Conservation (phyloP, 2,329 filamentous ascomycete genomes). For the Paraphaeosphaeria sporulosa region DNA sequence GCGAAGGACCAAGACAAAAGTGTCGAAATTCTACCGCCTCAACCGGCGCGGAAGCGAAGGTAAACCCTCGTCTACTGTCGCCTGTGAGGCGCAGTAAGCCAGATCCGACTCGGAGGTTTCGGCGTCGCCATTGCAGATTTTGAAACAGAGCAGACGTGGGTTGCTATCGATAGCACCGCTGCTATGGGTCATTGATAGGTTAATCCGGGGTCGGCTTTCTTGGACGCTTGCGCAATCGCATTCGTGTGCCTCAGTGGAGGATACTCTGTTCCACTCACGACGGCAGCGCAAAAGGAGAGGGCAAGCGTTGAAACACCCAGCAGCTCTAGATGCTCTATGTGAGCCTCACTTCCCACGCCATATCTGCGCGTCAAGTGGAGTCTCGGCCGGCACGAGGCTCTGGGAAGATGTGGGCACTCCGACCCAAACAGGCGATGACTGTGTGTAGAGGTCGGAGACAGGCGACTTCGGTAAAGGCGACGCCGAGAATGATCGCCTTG, state of each 20-base stretch:
- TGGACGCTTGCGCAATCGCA: conserved; percentile 34
- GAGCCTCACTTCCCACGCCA: conserved; percentile 6
- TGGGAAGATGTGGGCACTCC: conserved; percentile 5
- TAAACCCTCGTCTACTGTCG: not conserved
- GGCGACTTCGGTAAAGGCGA: conserved; percentile 28
- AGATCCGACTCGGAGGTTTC: conserved; percentile 28
- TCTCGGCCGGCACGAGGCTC: conserved; percentile 27
- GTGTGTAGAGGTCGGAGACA: conserved; percentile 6
- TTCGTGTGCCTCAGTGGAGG: conserved; percentile 32
- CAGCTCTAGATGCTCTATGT: conserved; percentile 19
- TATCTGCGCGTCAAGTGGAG: conserved; percentile 24
- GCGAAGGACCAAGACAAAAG: conserved; percentile 16
- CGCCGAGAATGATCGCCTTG: conserved; percentile 35
- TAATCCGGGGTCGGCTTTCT: conserved; percentile 26
- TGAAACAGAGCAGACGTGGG: conserved; percentile 43
- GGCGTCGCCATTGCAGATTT: conserved; percentile 37
- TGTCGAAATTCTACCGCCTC: conserved; percentile 39
- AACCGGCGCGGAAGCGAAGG: conserved; percentile 26
- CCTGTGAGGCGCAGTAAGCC: conserved; percentile 40
- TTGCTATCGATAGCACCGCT: conserved; percentile 43
- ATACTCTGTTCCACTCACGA: conserved; percentile 38
- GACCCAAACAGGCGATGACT: conserved; percentile 13
- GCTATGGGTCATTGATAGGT: conserved; percentile 37
- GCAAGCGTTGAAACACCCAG: conserved; percentile 36
- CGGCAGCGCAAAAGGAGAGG: conserved; percentile 23